Evolutionary conservation across 1,139 yeast genomes (phyloP), one percentile per base, ranked within the genome.

Genomic region (Yarrowia galli): DNA sequence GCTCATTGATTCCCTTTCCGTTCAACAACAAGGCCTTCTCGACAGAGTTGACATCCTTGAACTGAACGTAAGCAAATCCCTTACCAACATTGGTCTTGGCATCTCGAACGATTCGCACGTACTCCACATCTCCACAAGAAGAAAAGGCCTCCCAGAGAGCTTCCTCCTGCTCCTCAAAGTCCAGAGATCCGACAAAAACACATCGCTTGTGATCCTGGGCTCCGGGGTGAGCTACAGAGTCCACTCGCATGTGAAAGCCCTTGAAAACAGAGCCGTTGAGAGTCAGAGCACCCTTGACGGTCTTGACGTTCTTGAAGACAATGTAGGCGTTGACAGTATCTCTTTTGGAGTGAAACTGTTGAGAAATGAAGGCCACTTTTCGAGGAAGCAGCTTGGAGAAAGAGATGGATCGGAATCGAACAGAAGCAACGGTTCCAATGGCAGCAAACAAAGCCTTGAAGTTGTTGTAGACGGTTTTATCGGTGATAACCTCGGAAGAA

Each of bases 41-140:
- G 16, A 96, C 97, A 48, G 89, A 83, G 69, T 89, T 85, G 32
- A 93, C 81, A 78, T 93, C 97, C 71, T 83, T 85, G 80, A 93
- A 96, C 79, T 95, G 98, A 42, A 96, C 92, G 77, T 92, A 91
- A 6, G 97, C 99, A 81, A 96, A 93, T 5, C 99, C 99, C 79
- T 95, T 96, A 72, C 99, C 99, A 71, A 95, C 82, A 74, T 96
- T 95, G 36, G 98, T 95, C 79, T 91, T 91, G 22, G 97, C 80
- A 77, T 96, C 99, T 75, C 99, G 87, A 43, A 96, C 86, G 67
- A 96, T 84, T 76, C 99, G 86, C 32, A 93, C 98, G 71, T 91
- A 89, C 77, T 92, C 97, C 67, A 96, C 89, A 53, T 85, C 85
- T 61, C 92, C 92, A 72, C 89, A 83, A 3, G 77, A 72, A 72